Conservation (phyloP, 192 early-diverging fungal genomes). For the Radiomyces spectabilis region DNA sequence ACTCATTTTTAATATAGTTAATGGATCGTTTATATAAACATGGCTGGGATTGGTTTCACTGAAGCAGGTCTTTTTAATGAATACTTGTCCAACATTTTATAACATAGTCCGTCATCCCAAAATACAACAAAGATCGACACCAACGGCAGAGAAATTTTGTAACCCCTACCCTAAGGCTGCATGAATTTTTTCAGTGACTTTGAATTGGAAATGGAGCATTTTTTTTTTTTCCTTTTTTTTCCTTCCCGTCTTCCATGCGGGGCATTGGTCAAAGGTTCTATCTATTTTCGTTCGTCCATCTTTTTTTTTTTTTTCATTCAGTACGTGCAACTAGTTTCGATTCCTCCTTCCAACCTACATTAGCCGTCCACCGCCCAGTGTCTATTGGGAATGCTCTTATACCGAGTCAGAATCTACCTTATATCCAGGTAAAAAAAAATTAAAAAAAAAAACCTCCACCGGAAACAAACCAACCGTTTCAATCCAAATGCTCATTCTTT, state of each 20-base stretch:
- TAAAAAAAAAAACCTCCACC: too few species aligned
- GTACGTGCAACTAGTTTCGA: not conserved
- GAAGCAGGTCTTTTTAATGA: not conserved
- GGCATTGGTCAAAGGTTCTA: not conserved
- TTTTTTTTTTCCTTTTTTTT: slow-evolving; percentile 1
- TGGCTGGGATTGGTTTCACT: slow-evolving; percentile 27
- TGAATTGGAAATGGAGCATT: not conserved
- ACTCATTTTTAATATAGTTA: slow-evolving; percentile 1
- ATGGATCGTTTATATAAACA: slow-evolving; percentile 14
- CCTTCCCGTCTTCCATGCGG: not conserved
- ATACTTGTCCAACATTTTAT: not conserved
- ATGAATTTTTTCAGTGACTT: too few species aligned
- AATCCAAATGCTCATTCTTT: not conserved
- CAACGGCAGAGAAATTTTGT: too few species aligned
- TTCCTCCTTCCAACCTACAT: not conserved
- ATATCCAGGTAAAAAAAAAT: slow-evolving; percentile 2
- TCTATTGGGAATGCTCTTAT: not conserved
- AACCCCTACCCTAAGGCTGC: too few species aligned
- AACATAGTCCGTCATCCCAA: too few species aligned
- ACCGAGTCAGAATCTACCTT: slow-evolving; percentile 6
- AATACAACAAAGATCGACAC: too few species aligned
- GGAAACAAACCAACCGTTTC: too few species aligned
- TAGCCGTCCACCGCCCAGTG: not conserved
- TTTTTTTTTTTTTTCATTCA: not conserved
- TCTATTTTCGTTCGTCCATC: not conserved